Conservation (phyloP, 495 filamentous ascomycete genomes). For the Friedmanniomyces simplex region DNA sequence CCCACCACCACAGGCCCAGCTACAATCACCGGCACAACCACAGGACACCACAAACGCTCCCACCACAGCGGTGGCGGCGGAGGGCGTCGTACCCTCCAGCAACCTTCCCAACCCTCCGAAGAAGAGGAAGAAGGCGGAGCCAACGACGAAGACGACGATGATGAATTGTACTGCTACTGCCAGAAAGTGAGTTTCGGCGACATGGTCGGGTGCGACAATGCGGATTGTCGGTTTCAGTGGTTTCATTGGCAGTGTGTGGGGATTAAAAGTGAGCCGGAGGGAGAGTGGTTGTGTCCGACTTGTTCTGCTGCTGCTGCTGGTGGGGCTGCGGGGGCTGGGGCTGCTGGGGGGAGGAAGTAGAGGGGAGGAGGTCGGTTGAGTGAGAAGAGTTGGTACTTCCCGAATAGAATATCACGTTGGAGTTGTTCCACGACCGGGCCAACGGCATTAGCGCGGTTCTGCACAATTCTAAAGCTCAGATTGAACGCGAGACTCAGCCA, state of each 20-base stretch:
- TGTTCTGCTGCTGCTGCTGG: slow-evolving; percentile 54
- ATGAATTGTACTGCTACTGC: slow-evolving; percentile 88
- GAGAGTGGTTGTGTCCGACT: slow-evolving; percentile 84
- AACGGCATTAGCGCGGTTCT: too few relatives aligned
- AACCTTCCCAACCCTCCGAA: slow-evolving; percentile 13
- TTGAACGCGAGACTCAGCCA: too few relatives aligned
- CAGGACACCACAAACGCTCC: slow-evolving; percentile 7
- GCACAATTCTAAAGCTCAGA: too few relatives aligned
- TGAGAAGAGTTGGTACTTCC: too few relatives aligned
- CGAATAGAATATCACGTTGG: too few relatives aligned
- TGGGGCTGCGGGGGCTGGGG: too few relatives aligned
- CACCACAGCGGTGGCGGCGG: neutral
- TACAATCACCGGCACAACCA: slow-evolving; percentile 13
- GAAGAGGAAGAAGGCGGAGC: slow-evolving; percentile 43
- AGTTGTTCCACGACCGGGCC: too few relatives aligned
- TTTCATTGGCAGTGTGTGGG: slow-evolving; percentile 97
- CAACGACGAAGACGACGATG: slow-evolving; percentile 74
- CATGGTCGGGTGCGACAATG: slow-evolving; percentile 98
- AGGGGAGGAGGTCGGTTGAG: too few relatives aligned
- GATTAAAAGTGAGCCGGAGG: slow-evolving; percentile 75
- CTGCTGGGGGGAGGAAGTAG: too few relatives aligned
- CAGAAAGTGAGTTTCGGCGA: slow-evolving; percentile 88
- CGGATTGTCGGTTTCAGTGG: slow-evolving; percentile 87
- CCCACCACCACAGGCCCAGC: neutral
- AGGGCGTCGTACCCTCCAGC: slow-evolving; percentile 23